Base-by-base conservation (phyloP, 371 early-diverging fungal species). In the Mortierella sp. region DNA sequence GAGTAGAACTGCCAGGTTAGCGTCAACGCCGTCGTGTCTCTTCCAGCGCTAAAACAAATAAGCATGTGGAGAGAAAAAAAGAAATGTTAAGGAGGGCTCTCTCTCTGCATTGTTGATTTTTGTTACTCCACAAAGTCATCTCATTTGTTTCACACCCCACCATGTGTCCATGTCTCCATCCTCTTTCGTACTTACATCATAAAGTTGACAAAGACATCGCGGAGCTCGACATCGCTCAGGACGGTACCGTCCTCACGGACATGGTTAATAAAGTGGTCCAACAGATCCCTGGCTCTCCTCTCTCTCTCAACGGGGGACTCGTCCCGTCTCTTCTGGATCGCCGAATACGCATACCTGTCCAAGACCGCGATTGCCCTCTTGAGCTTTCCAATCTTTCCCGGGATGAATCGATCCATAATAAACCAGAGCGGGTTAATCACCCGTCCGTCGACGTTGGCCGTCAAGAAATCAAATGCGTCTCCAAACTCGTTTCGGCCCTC, bases 241-340 rank as follows among this genome's bases (percentile, higher is more conserved):
- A 71, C 70, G 14, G 86, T 81, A 7, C 91, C 91, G 71, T 91
- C 85, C 1, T 88, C 88, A 34, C 90, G 86, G 19, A 78, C 79
- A 39, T 88, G 86, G 63, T 80, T 79, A 89, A 92, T 91, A 66
- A 93, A 92, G 11, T 91, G 87, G 39, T 89, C 86, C 50, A 93
- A 76, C n/a, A 93, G 71, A 75, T 93, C 94, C 63, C 47, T 61
- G 2, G 74, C 74, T 37, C 82, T 40, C 34, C 68, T 76, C 41
- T 86, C 86, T 13, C 78, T 81, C 40, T 86, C 87, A 11, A 85
- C 88, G 14, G 70, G 68, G 1, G 82, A 43, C 64, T 90, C 85
- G 19, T 52, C 71, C 14, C 86, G 83, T 9, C 90, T 86, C 24
- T 86, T 75, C 19, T 81, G 71, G n/a, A 88, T 87, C 2, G 90